Evolutionary conservation across 305 asterid species (phyloP).

Genomic region (Solanum chacoense): DNA sequence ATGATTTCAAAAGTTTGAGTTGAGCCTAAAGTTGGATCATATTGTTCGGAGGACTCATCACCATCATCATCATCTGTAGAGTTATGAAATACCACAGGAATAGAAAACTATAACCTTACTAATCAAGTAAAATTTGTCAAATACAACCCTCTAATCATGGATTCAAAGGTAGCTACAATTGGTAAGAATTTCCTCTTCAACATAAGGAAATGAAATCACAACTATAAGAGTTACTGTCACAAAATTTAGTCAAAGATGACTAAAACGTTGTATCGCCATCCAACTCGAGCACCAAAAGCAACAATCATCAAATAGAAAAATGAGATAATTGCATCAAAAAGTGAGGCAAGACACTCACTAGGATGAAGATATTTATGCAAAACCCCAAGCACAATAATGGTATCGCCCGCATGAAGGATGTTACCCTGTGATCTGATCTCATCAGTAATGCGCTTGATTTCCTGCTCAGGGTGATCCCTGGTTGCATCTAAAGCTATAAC

Average conservation of each 20-base stretch:
- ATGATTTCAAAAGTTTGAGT: not conserved
- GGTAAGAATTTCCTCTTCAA: not conserved
- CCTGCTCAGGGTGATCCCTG: constrained; percentile 34
- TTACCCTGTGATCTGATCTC: constrained; percentile 38
- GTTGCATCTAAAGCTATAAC: constrained; percentile 59
- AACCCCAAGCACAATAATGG: constrained; percentile 52
- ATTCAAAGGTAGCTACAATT: not conserved
- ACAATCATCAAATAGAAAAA: not conserved
- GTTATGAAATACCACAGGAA: fast-evolving
- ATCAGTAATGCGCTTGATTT: constrained; percentile 28
- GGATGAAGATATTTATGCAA: constrained; percentile 59
- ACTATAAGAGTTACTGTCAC: not conserved
- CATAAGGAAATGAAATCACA: not conserved
- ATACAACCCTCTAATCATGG: not conserved
- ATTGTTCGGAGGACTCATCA: not conserved
- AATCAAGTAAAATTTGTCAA: not conserved
- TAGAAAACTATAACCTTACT: not conserved
- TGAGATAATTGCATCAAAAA: not conserved
- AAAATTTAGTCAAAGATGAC: not conserved
- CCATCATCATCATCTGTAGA: not conserved
- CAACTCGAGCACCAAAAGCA: not conserved
- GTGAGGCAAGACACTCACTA: constrained; percentile 23
- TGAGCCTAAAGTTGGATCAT: not conserved
- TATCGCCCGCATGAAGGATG: constrained; percentile 50
- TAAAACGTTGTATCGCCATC: not conserved